Evolutionary conservation across 495 filamentous ascomycete species (phyloP), one percentile per base, ranked within the genome.

Genomic region (Clavariopsis aquatica): DNA sequence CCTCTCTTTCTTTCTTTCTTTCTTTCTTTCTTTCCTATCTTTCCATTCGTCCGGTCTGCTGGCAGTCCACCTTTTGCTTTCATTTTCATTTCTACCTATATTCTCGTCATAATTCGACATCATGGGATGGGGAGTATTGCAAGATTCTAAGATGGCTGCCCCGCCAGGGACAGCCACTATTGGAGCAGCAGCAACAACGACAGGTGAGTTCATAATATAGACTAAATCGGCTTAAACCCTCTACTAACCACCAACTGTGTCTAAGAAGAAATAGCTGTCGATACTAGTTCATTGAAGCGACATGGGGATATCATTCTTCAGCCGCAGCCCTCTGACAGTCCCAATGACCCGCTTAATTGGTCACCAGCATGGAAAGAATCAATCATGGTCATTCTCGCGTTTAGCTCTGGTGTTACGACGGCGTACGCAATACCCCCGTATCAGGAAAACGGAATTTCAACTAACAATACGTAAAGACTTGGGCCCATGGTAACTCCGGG

Each of bases 321-420:
- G 0, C 93, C 93, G 0, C 94, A 98, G 70, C 94, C 94, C 0
- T 92, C 96, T 46, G 91, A 96, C 46, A 91, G 89, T 0, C 78
- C 81, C 24, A 96, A 97, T 66, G 94, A 98, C 70, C 94, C 94
- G 0, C 76, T 98, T 49, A 98, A 98, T 69, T 98, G 94, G 66
- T 69, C 66, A 10, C 60, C 57, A 17, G 36, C 49, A 31, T 69
- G 66, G 61, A 69, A 69, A 17, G 47, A 69, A 5, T 65, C 62
- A 8, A 69, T 69, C 34, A 65, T 69, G 57, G 22, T 57, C 34
- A 57, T 65, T 58, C 66, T 69, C 15, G 66, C 66, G 23, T 69
- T 69, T 20, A 65, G 62, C 43, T 69, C 66, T 10, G 66, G 66
- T 13, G 62, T 69, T 13, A 69, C 66, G 7, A 69, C 62, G 10